Percentiles rank a stretch among this genome's conserved stretches.
phyloP scores from a whole-genome alignment of 2,329 filamentous ascomycete genomes.

The Samsoniella hepiali region DNA sequence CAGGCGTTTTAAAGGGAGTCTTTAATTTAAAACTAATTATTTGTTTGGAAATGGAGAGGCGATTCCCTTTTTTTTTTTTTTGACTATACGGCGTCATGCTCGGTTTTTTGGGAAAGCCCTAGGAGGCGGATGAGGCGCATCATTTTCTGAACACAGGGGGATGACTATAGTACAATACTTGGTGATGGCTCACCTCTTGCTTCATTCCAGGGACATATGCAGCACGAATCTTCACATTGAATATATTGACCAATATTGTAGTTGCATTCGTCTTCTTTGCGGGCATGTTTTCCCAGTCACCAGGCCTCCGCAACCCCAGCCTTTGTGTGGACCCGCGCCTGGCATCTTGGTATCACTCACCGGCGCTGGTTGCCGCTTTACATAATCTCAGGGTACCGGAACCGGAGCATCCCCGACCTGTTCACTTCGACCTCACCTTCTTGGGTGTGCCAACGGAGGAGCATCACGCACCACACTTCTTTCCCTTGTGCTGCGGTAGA shows the following conservation, averaged over 20 bases:
- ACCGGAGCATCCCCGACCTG: background rate
- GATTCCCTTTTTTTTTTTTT: background rate
- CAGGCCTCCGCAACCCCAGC: background rate
- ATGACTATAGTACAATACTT: background rate
- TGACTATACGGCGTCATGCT: background rate
- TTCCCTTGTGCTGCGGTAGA: background rate
- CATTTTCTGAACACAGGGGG: background rate
- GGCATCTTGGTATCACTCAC: background rate
- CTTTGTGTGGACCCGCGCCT: background rate
- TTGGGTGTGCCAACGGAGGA: too few species aligned
- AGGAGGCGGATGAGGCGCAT: background rate
- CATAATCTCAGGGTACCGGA: slow-evolving; percentile 15
- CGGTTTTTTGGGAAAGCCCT: background rate
- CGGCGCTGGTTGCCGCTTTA: background rate
- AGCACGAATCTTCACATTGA: too few species aligned
- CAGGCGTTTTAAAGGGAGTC: background rate
- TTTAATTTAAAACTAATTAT: background rate
- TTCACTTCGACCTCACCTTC: background rate
- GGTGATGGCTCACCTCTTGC: background rate
- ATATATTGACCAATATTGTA: background rate
- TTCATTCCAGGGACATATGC: background rate
- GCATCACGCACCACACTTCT: background rate
- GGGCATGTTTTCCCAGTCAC: background rate
- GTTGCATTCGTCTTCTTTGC: background rate
- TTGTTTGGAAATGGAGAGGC: background rate